These are phyloP conservation scores for Aspergillus texensis DNA, from an alignment of 2,329 filamentous ascomycete genomes.

Conservation along the genomic window DNA sequence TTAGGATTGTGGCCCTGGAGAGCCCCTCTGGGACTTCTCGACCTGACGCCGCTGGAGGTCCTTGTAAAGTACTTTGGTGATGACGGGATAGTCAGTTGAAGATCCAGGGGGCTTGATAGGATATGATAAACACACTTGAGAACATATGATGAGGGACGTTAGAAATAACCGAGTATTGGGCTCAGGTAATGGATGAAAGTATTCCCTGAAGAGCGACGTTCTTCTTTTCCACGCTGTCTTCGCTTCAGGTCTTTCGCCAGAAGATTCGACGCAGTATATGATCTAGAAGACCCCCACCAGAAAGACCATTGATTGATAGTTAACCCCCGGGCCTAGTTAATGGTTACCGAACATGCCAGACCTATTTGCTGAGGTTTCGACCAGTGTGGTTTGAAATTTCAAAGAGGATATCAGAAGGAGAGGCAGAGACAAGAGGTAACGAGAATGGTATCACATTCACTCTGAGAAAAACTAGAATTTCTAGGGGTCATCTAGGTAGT, in stretches of 20 bases:
- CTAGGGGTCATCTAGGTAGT: too few relatives aligned
- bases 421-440: too few relatives aligned
- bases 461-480: too few relatives aligned
- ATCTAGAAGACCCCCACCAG: too few relatives aligned
- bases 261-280: not conserved
- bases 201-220: not conserved
- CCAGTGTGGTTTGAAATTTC: not conserved
- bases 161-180: not conserved
- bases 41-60: slow-evolving; percentile 1
- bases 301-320: too few relatives aligned
- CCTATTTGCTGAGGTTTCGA: not conserved
- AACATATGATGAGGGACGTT: not conserved
- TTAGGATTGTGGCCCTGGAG: not conserved
- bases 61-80: not conserved
- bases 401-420: not conserved
- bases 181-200: not conserved
- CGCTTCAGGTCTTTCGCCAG: not conserved
- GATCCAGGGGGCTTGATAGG: too few relatives aligned
- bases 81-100: not conserved
- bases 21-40: not conserved
- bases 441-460: too few relatives aligned
- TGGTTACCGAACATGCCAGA: not conserved
- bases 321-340: not conserved
- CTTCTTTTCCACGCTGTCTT: not conserved
- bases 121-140: not conserved